Base-by-base conservation (phyloP, 306 rosid species). In the Lupinus albus region DNA sequence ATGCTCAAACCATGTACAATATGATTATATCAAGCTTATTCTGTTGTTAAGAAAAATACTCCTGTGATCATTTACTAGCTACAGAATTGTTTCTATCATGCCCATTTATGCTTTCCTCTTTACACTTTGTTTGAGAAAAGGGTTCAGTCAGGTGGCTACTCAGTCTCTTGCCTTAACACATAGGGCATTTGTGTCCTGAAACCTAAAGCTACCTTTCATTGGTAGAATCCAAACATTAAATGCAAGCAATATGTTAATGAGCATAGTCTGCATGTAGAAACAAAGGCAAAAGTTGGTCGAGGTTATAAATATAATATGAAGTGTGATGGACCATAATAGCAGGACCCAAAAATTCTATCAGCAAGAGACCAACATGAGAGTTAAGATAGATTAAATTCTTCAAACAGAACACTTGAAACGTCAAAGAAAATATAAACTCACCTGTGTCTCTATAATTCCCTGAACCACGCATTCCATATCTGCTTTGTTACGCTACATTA, bases 381-480 rank as follows among this genome's bases (percentile, higher is more conserved):
- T 13, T 39, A 16, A 30, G n/a, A 20, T 11, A 15, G 13, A 73
- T 38, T 28, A 39, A 57, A n/a, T n/a, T n/a, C n/a, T n/a, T n/a
- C n/a, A n/a, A n/a, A n/a, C n/a, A n/a, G n/a, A n/a, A n/a, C n/a
- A n/a, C n/a, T n/a, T n/a, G n/a, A n/a, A n/a, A n/a, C n/a, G n/a
- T n/a, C 3, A 5, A 12, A 45, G 28, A 58, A 46, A 71, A 14
- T 17, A 50, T 33, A 17, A 70, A 54, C 35, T 78, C 45, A 83
- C 96, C 88, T 87, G 92, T 12, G 98, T 92, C 82, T 89, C 98
- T 57, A 92, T 87, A 55, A 87, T 89, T 36, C 95, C 98, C 70
- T 92, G 96, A 75, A 89, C 96, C 64, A 92, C 95, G 51, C 96
- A 92, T 86, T 89, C 98, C 95, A 92, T 89, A 59, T 50, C 39